Conservation (phyloP, 345 rosid species). For the Moricandia arvensis region DNA sequence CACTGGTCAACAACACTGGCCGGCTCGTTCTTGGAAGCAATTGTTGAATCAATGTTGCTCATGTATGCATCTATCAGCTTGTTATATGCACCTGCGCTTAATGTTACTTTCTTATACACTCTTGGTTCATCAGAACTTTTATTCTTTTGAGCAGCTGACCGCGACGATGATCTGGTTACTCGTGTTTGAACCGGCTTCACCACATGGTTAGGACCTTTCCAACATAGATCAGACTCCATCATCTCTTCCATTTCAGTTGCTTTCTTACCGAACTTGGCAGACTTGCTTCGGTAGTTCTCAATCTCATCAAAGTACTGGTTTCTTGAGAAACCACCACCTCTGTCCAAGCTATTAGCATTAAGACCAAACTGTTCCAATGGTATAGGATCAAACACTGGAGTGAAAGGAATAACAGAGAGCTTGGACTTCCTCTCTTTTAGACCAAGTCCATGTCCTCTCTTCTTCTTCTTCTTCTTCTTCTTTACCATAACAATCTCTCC, state of each 20-base stretch:
- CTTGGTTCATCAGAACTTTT: conserved; percentile 34
- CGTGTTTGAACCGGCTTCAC: conserved; percentile 21
- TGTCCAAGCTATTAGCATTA: conserved; percentile 11
- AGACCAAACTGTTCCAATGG: conserved; percentile 42
- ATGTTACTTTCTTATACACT: conserved; percentile 44
- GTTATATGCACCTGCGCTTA: conserved; percentile 73
- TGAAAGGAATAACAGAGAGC: conserved; percentile 57
- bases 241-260: conserved; percentile 43
- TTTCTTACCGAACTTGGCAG: conserved; percentile 26
- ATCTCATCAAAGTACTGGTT: conserved; percentile 28
- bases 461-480: neutral
- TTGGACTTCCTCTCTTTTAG: conserved; percentile 24
- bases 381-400: conserved; percentile 38
- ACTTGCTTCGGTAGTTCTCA: conserved; percentile 35
- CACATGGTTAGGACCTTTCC: conserved; percentile 41
- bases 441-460: conserved; percentile 22
- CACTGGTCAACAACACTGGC: conserved; percentile 58
- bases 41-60: conserved; percentile 68
- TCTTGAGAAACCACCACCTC: conserved; percentile 12
- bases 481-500: too few species aligned
- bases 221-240: conserved; percentile 45
- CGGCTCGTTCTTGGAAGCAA: conserved; percentile 51
- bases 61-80: conserved; percentile 69
- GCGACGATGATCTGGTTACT: neutral
- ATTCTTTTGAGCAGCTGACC: conserved; percentile 26